phyloP scores from a whole-genome alignment of 2,329 filamentous ascomycete genomes.

The Exophiala sideris region DNA sequence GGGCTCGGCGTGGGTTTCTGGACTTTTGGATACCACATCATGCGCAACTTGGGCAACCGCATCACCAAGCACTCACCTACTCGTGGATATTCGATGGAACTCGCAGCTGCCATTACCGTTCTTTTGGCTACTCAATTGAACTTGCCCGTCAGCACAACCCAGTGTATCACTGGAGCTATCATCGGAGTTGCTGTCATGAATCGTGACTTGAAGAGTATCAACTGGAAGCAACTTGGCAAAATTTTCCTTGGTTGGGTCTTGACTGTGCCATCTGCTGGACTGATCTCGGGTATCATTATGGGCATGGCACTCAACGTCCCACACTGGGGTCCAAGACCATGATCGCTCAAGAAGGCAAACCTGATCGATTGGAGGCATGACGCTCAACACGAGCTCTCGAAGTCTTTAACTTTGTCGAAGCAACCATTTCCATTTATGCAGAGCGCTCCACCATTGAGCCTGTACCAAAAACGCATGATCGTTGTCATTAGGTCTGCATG shows the following conservation, averaged over 20 bases:
- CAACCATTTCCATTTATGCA: no score
- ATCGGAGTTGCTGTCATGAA: neutral
- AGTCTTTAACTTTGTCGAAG: no score
- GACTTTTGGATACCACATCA: conserved; percentile 78
- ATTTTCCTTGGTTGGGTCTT: conserved; percentile 64
- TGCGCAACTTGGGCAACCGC: conserved; percentile 81
- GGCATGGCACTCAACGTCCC: conserved; percentile 57
- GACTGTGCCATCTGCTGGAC: conserved; percentile 61
- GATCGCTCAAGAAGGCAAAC: no score
- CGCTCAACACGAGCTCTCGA: no score
- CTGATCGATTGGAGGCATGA: no score
- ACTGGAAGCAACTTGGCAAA: conserved; percentile 68
- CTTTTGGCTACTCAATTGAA: conserved; percentile 71
- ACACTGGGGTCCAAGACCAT: conserved; percentile 37
- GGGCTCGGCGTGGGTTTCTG: conserved; percentile 65
- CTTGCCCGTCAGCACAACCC: conserved; percentile 70
- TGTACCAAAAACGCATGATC: no score
- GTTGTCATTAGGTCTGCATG: no score
- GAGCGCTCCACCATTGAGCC: no score
- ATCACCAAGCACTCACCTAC: conserved; percentile 65
- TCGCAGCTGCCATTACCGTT: conserved; percentile 73
- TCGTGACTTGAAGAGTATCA: conserved; percentile 59
- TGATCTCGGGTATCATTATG: conserved; percentile 52
- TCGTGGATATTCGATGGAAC: conserved; percentile 67
- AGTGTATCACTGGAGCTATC: conserved; percentile 74